Evolutionary conservation across 202 grass and related monocot genomes (phyloP), one percentile per base, ranked within the genome.

Genomic region (Setaria viridis): DNA sequence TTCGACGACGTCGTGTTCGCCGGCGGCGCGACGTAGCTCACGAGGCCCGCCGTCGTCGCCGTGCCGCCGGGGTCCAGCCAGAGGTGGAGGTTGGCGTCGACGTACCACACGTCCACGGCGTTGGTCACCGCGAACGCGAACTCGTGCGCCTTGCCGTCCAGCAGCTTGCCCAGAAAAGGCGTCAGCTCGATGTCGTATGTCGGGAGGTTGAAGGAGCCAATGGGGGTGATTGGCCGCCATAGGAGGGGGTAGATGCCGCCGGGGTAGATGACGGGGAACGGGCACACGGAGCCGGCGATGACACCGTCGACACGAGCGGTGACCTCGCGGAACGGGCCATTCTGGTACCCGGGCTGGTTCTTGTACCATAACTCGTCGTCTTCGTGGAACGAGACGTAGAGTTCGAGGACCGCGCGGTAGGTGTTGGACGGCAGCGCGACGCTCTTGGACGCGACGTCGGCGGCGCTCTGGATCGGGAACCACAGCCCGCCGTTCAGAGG

Each of bases 181-280:
- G 93, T 95, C 73, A 95, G 82, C 70, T 95, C 93, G 78, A 95
- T 39, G 90, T 93, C 90, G 74, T 95, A 95, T 2, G 90, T 87
- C 15, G 93, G 93, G 20, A 90, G 47, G 63, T 91, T 84, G 80
- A 90, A 95, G 6, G 90, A 92, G 15, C 88, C 86, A 83, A 95
- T 93, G 87, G 82, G 71, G 46, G 93, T 76, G 53, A 95, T 79
- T 46, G 93, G 93, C 21, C 85, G 87, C 93, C 93, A 95, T 14
- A 95, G 84, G 75, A 89, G 88, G 7, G 93, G 93, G 60, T 87
- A 83, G 65, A 95, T 53, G 70, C 90, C 86, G 13, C 85, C 91
- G 13, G 91, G 54, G 86, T 95, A 95, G 72, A 95, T 89, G 16
- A 93, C 88, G 1, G 93, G 91, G 83, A 93, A 95, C 57, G 91